phyloP scores from a whole-genome alignment of 768 basidiomycete genomes.

The Pholiota microspora region DNA sequence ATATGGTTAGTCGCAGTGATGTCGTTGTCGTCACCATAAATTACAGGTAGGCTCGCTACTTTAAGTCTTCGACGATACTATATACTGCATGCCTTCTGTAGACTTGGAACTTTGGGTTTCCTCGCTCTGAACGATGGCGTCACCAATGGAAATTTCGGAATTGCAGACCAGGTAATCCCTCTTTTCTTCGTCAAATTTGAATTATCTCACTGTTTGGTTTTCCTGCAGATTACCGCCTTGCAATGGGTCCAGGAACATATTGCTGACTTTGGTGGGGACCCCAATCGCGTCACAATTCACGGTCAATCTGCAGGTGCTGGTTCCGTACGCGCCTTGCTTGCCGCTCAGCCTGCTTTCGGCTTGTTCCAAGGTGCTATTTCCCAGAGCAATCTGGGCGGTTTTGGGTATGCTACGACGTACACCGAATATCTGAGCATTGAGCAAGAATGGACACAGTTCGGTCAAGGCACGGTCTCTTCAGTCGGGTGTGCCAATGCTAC shows the following conservation, averaged over 20 bases:
- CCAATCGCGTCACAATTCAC: constrained; percentile 46
- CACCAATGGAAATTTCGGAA: constrained; percentile 44
- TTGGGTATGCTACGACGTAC: constrained; percentile 46
- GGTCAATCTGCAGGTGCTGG: constrained; percentile 56
- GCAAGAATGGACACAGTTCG: constrained; percentile 33
- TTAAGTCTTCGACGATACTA: constrained; percentile 29
- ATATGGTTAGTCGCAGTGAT: constrained; percentile 41
- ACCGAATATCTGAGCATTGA: constrained; percentile 47
- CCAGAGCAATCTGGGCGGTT: constrained; percentile 48
- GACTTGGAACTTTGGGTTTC: constrained; percentile 41
- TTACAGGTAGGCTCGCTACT: constrained; percentile 33
- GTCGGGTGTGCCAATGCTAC: constrained; percentile 36
- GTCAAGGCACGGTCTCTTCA: constrained; percentile 31
- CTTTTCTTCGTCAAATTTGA: background rate
- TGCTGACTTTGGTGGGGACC: constrained; percentile 57
- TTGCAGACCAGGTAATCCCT: constrained; percentile 39
- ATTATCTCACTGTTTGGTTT: background rate
- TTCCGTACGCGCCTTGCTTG: constrained; percentile 38
- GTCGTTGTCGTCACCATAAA: constrained; percentile 38
- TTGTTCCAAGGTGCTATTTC: constrained; percentile 39
- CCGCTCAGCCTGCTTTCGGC: constrained; percentile 32
- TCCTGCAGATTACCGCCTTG: constrained; percentile 32
- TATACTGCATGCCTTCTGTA: constrained; percentile 22
- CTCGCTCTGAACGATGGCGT: constrained; percentile 39
- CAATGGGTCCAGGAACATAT: constrained; percentile 51